These are phyloP conservation scores for Chenopodium album DNA, from an alignment of 148 eudicot genomes.

Conservation along the genomic window DNA sequence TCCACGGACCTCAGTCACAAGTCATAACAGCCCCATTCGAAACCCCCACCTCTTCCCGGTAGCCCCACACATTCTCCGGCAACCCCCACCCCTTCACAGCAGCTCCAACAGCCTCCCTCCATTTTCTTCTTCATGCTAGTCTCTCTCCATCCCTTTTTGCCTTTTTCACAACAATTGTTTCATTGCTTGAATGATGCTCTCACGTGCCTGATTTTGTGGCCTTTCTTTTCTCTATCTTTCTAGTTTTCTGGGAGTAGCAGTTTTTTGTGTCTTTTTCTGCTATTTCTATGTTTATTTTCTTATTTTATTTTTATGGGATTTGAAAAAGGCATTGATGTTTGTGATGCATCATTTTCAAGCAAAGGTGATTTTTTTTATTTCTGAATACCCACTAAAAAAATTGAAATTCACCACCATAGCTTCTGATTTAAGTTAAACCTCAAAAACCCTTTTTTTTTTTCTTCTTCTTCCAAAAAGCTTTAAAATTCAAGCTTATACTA, in stretches of 20 bases:
- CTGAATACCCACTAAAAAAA: not conserved
- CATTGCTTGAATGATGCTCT: constrained; percentile 22
- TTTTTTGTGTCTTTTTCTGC: not conserved
- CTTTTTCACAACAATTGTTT: not conserved
- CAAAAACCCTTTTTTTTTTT: not conserved
- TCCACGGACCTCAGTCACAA: too few relatives aligned
- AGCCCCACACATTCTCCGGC: too few relatives aligned
- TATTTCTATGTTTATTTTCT: not conserved
- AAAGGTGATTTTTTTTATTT: constrained; percentile 8
- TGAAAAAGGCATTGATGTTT: constrained; percentile 23
- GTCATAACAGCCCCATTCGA: too few relatives aligned
- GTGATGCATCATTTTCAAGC: constrained; percentile 36
- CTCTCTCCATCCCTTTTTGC: not conserved
- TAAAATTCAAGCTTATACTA: constrained; percentile 16
- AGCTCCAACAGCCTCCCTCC: too few relatives aligned
- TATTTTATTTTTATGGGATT: constrained; percentile 12
- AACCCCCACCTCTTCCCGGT: too few relatives aligned
- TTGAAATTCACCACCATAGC: too few relatives aligned
- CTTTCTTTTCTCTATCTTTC: not conserved
- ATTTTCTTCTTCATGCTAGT: not conserved
- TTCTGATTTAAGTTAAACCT: not conserved
- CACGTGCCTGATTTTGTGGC: constrained; percentile 9
- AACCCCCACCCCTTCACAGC: too few relatives aligned
- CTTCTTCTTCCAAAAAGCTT: not conserved
- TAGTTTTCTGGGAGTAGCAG: not conserved